Evolutionary conservation across 495 filamentous ascomycete species (phyloP).

Genomic region (Peziza echinospora): DNA sequence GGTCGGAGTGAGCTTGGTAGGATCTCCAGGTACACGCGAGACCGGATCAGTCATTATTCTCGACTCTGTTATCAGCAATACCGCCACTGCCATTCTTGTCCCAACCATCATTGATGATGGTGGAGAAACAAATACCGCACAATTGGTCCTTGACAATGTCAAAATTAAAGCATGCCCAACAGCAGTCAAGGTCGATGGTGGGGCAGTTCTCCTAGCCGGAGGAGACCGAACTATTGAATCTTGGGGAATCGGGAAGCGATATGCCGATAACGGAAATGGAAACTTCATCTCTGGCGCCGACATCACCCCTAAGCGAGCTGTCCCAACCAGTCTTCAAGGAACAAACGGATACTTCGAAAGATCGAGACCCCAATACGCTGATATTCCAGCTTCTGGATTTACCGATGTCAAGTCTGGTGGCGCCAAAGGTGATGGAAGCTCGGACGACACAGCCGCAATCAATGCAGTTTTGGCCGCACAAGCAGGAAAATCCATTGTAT

Average conservation of each 20-base stretch:
- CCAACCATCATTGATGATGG: constrained; percentile 26
- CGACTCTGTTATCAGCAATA: constrained; percentile 57
- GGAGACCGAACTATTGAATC: constrained; percentile 40
- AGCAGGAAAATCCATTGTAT: constrained; percentile 47
- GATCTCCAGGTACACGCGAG: constrained; percentile 34
- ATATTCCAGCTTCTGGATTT: constrained; percentile 34
- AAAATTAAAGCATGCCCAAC: constrained; percentile 36
- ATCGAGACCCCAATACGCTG: constrained; percentile 54
- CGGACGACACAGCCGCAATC: constrained; percentile 48
- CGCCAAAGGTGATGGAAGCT: constrained; percentile 54
- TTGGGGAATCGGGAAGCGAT: constrained; percentile 56
- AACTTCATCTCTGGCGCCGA: constrained; percentile 16
- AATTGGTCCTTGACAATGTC: constrained; percentile 56
- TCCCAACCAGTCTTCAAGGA: constrained; percentile 32
- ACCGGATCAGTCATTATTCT: constrained; percentile 65
- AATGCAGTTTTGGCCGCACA: constrained; percentile 40
- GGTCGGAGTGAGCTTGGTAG: constrained; percentile 65
- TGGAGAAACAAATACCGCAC: constrained; percentile 24
- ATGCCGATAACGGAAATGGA: constrained; percentile 24
- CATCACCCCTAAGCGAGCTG: constrained; percentile 22
- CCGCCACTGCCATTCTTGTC: constrained; percentile 37
- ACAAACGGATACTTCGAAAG: constrained; percentile 36
- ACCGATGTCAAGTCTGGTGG: constrained; percentile 55
- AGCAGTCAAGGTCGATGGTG: constrained; percentile 36
- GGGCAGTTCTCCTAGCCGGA: constrained; percentile 42